These are phyloP conservation scores for Scalesia atractyloides DNA, from an alignment of 129 eudicot species.

Conservation along the genomic window DNA sequence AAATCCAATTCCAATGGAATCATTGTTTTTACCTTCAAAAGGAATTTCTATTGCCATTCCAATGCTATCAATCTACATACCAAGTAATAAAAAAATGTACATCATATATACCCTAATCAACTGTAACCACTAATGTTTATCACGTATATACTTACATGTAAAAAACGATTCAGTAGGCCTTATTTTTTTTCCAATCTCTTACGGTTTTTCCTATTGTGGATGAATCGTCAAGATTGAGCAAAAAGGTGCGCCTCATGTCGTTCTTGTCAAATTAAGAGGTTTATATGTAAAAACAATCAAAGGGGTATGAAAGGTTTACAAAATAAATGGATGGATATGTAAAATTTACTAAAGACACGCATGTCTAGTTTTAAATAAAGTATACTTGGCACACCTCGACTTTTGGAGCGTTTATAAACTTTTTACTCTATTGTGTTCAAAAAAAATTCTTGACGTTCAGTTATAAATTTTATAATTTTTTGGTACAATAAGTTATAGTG, in stretches of 20 bases:
- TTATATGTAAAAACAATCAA: too few species aligned
- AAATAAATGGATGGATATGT: too few species aligned
- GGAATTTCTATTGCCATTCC: conserved; percentile 71
- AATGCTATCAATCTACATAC: conserved; percentile 78
- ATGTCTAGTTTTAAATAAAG: too few species aligned
- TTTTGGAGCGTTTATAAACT: too few species aligned
- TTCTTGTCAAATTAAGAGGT: too few species aligned
- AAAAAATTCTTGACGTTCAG: too few species aligned
- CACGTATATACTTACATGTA: conserved; percentile 53
- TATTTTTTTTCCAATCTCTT: conserved; percentile 82
- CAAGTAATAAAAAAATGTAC: conserved; percentile 14
- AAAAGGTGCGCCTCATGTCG: background rate
- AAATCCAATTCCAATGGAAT: conserved; percentile 26
- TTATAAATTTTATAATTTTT: too few species aligned
- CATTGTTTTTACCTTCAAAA: conserved; percentile 44
- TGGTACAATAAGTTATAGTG: too few species aligned
- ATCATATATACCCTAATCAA: background rate
- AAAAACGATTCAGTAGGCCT: conserved; percentile 91
- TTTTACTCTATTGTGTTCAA: too few species aligned
- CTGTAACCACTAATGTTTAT: background rate
- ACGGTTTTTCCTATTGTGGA: conserved; percentile 89
- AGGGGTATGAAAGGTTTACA: too few species aligned
- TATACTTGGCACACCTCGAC: too few species aligned
- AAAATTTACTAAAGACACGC: too few species aligned
- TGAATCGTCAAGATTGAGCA: conserved; percentile 75